Base-by-base conservation (phyloP, 169 alveolate species). In the Besnoitia besnoiti region DNA sequence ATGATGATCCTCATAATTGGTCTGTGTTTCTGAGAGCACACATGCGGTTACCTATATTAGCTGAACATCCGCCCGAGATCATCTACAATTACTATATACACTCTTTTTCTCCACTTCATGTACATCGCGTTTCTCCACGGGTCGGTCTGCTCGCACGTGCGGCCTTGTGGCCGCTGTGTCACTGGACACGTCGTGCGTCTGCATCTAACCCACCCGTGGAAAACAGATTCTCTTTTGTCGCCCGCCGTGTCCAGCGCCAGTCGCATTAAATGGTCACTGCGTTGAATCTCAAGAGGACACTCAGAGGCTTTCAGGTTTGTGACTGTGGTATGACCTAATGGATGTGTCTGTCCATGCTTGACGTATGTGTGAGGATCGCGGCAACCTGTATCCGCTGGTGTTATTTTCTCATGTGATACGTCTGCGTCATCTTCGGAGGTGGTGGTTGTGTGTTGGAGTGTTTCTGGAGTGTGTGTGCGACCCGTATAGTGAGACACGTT, bases 91-190 rank as follows among this genome's bases (percentile, higher is more conserved):
- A n/a, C n/a, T n/a, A n/a, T n/a, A n/a, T 50, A 0, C 61, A 55
- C 0, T 8, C 73, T 33, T 14, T 55, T 24, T 24, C 35, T 7
- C 27, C 30, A 10, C 73, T 24, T n/a, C n/a, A n/a, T n/a, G n/a
- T n/a, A n/a, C n/a, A n/a, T n/a, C n/a, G n/a, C n/a, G n/a, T n/a
- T n/a, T 12, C 19, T 44, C 87, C 87, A 77, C 87, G 59, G 87
- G 87, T 77, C 87, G 87, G 87, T 77, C 87, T 77, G 87, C 87
- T 21, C 50, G 87, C 87, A 77, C 87, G 87, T 77, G 87, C 59
- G 59, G 47, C 87, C 59, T 0, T 35, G 10, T 67, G 46, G 87
- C 47, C 40, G 87, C 87, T 77, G 16, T 77, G 87, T 77, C 59
- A 37, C 16, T 7, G 7, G 87, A 77, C 87, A 77, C 19, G 59